These are phyloP conservation scores for Biscogniauxia marginata DNA, from an alignment of 2,329 filamentous ascomycete species.

Conservation along the genomic window DNA sequence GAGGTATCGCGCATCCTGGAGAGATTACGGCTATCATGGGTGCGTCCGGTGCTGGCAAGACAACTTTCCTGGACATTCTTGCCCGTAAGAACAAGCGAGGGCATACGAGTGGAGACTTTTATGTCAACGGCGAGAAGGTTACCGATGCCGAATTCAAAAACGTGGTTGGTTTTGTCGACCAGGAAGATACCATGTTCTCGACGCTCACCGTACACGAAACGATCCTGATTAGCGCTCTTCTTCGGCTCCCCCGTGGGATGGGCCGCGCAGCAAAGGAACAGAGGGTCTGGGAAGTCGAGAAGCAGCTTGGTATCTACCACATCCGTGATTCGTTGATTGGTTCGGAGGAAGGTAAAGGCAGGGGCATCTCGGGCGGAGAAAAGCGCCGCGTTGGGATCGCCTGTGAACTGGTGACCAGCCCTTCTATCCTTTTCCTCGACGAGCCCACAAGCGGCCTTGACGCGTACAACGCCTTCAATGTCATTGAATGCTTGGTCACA, in stretches of 20 bases:
- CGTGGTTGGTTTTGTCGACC: constrained; percentile 95
- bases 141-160: constrained; percentile 81
- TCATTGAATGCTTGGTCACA: constrained; percentile 92
- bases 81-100: constrained; percentile 97
- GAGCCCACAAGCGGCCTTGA: constrained; percentile 96
- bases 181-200: constrained; percentile 95
- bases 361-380: constrained; percentile 95
- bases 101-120: constrained; percentile 74
- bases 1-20: constrained; percentile 88
- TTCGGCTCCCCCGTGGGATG: constrained; percentile 93
- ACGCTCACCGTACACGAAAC: constrained; percentile 98
- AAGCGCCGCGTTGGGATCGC: constrained; percentile 96
- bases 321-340: constrained; percentile 95
- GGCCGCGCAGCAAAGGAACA: constrained; percentile 83
- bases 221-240: constrained; percentile 87
- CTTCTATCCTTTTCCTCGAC: constrained; percentile 94
- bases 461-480: constrained; percentile 97
- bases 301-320: constrained; percentile 89
- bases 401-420: constrained; percentile 95
- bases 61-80: constrained; percentile 92
- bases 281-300: constrained; percentile 87
- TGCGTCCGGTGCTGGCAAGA: constrained; percentile 95
- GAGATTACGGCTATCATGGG: constrained; percentile 98
- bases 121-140: constrained; percentile 90
- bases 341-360: constrained; percentile 89